Conservation (phyloP, 2,329 filamentous ascomycete genomes). For the Pseudonectria buxi region DNA sequence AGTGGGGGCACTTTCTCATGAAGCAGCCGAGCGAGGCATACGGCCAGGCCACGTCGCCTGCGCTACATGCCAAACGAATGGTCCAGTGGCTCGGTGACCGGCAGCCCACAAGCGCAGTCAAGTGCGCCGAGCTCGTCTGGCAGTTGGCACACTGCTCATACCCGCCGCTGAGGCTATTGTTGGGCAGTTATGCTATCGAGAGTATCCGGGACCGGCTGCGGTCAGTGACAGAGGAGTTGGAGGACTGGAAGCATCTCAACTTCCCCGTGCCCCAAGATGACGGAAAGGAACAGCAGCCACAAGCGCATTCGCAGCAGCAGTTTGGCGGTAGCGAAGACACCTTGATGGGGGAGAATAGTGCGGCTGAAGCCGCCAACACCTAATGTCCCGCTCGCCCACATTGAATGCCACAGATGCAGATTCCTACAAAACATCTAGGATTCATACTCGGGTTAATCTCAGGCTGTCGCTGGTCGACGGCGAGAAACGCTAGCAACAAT, state of each 20-base stretch:
- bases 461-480: too few relatives aligned
- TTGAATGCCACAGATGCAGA: too few relatives aligned
- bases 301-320: too few relatives aligned
- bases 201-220: conserved; percentile 85
- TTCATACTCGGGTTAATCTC: too few relatives aligned
- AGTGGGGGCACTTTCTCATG: conserved; percentile 88
- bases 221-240: conserved; percentile 89
- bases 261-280: conserved; percentile 40
- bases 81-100: conserved; percentile 90
- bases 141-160: conserved; percentile 92
- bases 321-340: too few relatives aligned
- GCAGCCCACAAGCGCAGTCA: conserved; percentile 87
- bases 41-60: conserved; percentile 67
- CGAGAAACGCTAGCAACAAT: too few relatives aligned
- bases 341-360: too few relatives aligned
- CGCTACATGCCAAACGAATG: conserved; percentile 82
- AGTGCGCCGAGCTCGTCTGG: conserved; percentile 91
- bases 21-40: conserved; percentile 82
- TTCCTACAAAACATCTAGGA: too few relatives aligned
- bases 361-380: too few relatives aligned
- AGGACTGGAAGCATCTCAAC: conserved; percentile 86
- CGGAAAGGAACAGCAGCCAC: conserved; percentile 8
- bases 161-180: conserved; percentile 75
- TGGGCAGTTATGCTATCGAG: conserved; percentile 92
- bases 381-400: too few relatives aligned